Evolutionary conservation across 1,139 yeast genomes (phyloP).

Genomic region (Blastobotrys arbuscula): DNA sequence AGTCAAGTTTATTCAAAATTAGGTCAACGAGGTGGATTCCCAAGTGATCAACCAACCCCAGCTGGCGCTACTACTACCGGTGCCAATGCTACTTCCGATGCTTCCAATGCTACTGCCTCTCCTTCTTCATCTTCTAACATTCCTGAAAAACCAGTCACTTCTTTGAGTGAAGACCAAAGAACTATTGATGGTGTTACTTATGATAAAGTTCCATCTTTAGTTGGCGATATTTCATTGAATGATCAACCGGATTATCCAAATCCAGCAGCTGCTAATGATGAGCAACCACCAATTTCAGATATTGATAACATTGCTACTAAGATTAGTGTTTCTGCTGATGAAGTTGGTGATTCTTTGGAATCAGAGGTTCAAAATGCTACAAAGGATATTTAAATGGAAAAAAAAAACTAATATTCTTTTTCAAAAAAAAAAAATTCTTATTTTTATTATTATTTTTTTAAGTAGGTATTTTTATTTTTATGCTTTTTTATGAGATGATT

Average conservation of each 20-base stretch:
- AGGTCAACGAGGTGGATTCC: conserved; percentile 32
- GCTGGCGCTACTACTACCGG: conserved; percentile 11
- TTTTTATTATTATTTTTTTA: no score
- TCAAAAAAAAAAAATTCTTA: background rate
- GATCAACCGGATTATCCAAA: conserved; percentile 15
- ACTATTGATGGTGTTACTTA: conserved; percentile 19
- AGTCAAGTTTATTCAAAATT: conserved; percentile 32
- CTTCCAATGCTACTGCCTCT: conserved; percentile 13
- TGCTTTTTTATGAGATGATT: no score
- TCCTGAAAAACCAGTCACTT: conserved; percentile 11
- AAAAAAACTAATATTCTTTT: background rate
- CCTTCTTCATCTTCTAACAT: conserved; percentile 19
- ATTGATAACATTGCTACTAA: background rate
- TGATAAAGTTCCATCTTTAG: conserved; percentile 30
- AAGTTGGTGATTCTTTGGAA: conserved; percentile 20
- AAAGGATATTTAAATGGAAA: background rate
- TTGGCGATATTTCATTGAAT: conserved; percentile 30
- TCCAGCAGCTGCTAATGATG: conserved; percentile 10
- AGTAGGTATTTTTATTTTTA: no score
- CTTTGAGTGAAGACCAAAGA: conserved; percentile 18
- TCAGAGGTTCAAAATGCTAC: conserved; percentile 2
- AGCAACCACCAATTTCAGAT: background rate
- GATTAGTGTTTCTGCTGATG: conserved; percentile 11
- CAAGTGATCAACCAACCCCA: conserved; percentile 14
- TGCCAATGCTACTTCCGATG: conserved; percentile 13